Conservation (phyloP, 2,329 filamentous ascomycete genomes). For the Fusarium metavorans region DNA sequence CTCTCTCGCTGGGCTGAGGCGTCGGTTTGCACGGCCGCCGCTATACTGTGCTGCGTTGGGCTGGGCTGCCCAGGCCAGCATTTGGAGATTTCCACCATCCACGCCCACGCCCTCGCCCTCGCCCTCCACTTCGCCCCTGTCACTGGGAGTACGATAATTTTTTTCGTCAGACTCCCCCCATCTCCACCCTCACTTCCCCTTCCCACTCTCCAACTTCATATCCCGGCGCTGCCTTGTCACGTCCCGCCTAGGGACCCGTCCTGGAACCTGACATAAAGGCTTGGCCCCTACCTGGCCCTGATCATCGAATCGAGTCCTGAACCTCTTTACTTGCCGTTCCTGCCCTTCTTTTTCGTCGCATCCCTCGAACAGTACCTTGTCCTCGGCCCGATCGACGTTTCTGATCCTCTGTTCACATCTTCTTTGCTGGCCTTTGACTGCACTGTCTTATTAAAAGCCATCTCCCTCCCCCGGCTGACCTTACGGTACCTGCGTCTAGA, state of each 20-base stretch:
- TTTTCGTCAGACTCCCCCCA: slow-evolving; percentile 27
- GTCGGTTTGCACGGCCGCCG: slow-evolving; percentile 39
- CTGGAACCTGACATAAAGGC: slow-evolving; percentile 48
- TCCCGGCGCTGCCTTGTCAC: slow-evolving; percentile 43
- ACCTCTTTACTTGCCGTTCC: slow-evolving; percentile 40
- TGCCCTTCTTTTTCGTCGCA: slow-evolving; percentile 31
- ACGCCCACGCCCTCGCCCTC: slow-evolving; percentile 15
- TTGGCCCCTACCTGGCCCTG: slow-evolving; percentile 46
- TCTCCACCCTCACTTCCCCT: slow-evolving; percentile 38
- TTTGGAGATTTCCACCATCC: slow-evolving; percentile 23
- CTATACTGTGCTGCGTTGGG: slow-evolving; percentile 32
- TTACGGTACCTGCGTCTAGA: slow-evolving; percentile 47
- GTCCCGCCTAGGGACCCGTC: slow-evolving; percentile 45
- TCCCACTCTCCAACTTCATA: slow-evolving; percentile 37
- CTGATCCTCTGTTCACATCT: slow-evolving; percentile 17
- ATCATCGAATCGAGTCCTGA: slow-evolving; percentile 44
- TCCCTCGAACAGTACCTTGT: slow-evolving; percentile 30
- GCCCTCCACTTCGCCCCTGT: slow-evolving; percentile 21
- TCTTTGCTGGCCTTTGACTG: slow-evolving; percentile 1
- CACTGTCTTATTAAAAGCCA: slow-evolving; percentile 17
- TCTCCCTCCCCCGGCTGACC: slow-evolving; percentile 38
- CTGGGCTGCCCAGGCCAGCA: background rate
- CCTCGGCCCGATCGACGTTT: slow-evolving; percentile 32
- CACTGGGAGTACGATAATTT: slow-evolving; percentile 33
- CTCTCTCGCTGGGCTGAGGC: slow-evolving; percentile 23